A percentile compares a stretch with the other conserved stretches of the same genome.
Conservation (phyloP, 805 yeast species). For the Starmera pachycereana region DNA sequence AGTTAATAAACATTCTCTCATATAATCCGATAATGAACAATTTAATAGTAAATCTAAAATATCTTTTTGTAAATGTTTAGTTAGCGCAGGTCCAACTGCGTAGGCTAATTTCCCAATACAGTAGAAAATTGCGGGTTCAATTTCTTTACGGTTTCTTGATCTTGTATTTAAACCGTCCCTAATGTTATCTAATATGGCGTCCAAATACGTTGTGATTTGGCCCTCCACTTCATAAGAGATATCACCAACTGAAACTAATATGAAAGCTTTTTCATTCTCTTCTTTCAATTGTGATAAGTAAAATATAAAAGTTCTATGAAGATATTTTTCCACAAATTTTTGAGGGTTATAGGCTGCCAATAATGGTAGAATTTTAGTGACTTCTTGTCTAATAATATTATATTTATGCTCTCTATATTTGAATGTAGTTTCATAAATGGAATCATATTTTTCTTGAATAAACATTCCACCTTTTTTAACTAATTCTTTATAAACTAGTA, state of each 20-base stretch:
- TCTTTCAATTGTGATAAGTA: constrained; percentile 71
- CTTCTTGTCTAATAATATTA: constrained; percentile 67
- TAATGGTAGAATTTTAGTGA: constrained; percentile 75
- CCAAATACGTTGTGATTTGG: constrained; percentile 79
- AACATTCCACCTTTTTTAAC: constrained; percentile 63
- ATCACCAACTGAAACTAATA: constrained; percentile 74
- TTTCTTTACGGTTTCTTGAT: constrained; percentile 51
- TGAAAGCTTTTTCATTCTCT: constrained; percentile 65
- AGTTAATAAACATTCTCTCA: constrained; percentile 64
- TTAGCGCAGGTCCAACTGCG: constrained; percentile 88
- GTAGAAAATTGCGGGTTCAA: constrained; percentile 78
- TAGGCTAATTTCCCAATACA: constrained; percentile 80
- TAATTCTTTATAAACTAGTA: constrained; percentile 73
- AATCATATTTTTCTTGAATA: constrained; percentile 61
- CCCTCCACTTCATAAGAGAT: constrained; percentile 68
- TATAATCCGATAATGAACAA: constrained; percentile 75
- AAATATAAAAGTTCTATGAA: constrained; percentile 70
- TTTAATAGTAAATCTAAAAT: constrained; percentile 68
- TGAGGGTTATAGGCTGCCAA: constrained; percentile 71
- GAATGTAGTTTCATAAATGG: constrained; percentile 66
- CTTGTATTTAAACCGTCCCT: constrained; percentile 59
- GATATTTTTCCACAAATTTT: constrained; percentile 66
- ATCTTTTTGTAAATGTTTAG: constrained; percentile 79
- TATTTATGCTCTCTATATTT: constrained; percentile 71
- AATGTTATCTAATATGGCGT: constrained; percentile 75